phyloP scores from a whole-genome alignment of 306 rosid species.

The Rosa rugosa region DNA sequence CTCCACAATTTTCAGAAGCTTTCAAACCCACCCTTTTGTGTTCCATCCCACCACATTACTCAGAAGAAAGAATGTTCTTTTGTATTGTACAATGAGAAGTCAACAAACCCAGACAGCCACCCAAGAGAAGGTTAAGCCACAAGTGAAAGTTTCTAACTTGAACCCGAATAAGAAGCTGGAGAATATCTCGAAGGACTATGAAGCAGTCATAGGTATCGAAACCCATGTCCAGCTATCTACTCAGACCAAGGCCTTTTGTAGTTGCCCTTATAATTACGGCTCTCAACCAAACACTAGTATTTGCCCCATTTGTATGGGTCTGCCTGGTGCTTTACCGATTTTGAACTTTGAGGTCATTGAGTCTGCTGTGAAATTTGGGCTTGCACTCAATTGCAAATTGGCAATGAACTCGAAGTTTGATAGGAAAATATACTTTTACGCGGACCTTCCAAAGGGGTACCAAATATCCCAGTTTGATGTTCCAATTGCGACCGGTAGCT shows the following conservation, averaged over 20 bases:
- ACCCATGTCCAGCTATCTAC: constrained; percentile 95
- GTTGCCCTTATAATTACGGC: constrained; percentile 80
- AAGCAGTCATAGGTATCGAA: constrained; percentile 81
- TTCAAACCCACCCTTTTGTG: constrained; percentile 52
- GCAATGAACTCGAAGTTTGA: constrained; percentile 84
- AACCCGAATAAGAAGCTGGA: constrained; percentile 53
- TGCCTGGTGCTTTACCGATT: constrained; percentile 91
- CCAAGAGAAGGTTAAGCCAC: constrained; percentile 48
- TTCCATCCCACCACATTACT: constrained; percentile 49
- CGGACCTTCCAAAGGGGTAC: constrained; percentile 95
- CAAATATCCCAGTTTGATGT: constrained; percentile 96
- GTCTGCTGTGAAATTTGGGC: constrained; percentile 73
- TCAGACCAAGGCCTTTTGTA: constrained; percentile 83
- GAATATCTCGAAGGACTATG: constrained; percentile 62
- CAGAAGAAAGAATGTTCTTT: constrained; percentile 37
- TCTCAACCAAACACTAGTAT: constrained; percentile 66
- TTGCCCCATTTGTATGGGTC: constrained; percentile 94
- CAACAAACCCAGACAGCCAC: constrained; percentile 63
- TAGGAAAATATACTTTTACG: constrained; percentile 92
- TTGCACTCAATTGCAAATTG: constrained; percentile 83
- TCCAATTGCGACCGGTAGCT: constrained; percentile 79
- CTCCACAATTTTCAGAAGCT: constrained; percentile 58
- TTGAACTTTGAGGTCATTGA: constrained; percentile 73
- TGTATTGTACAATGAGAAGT: constrained; percentile 50
- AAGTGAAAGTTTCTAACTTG: constrained; percentile 40